Conservation (phyloP, 805 yeast species). For the Cephaloascus albidus region DNA sequence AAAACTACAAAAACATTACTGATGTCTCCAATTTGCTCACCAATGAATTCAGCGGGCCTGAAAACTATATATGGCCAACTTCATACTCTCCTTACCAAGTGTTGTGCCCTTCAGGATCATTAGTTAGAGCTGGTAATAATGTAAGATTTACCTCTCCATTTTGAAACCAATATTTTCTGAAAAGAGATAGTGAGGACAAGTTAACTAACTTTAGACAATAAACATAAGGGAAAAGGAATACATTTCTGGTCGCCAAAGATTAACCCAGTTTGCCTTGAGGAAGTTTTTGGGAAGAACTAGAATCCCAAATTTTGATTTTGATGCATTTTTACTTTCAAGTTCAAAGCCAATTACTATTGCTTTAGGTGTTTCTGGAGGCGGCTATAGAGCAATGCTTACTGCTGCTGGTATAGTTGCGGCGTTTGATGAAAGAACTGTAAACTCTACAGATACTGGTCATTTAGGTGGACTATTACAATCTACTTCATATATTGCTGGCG, state of each 20-base stretch:
- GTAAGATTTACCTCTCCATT: slow-evolving; percentile 6
- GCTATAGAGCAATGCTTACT: slow-evolving; percentile 49
- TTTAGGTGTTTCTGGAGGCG: slow-evolving; percentile 40
- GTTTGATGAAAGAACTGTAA: slow-evolving; percentile 33
- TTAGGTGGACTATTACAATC: slow-evolving; percentile 48
- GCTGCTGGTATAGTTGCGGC: slow-evolving; percentile 51
- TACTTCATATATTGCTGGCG: slow-evolving; percentile 49
- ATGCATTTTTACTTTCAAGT: slow-evolving; percentile 4
- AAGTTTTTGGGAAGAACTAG: slow-evolving; percentile 9
- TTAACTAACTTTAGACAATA: no score
- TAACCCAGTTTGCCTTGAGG: slow-evolving; percentile 12
- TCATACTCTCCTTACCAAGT: slow-evolving; percentile 18
- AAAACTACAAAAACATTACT: background rate
- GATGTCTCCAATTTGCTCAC: background rate
- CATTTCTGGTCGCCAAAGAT: slow-evolving; percentile 10
- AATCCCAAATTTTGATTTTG: slow-evolving; percentile 14
- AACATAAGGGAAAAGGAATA: slow-evolving; percentile 13
- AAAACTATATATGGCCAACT: slow-evolving; percentile 1
- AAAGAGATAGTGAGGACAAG: no score
- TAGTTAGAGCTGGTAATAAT: slow-evolving; percentile 11
- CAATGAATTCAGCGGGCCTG: slow-evolving; percentile 1
- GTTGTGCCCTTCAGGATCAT: slow-evolving; percentile 11
- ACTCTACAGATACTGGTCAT: slow-evolving; percentile 16
- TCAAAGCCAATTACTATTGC: slow-evolving; percentile 19
- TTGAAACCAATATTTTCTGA: slow-evolving; percentile 4